phyloP scores from a whole-genome alignment of 2,329 filamentous ascomycete species.

The Pseudonectria buxi region DNA sequence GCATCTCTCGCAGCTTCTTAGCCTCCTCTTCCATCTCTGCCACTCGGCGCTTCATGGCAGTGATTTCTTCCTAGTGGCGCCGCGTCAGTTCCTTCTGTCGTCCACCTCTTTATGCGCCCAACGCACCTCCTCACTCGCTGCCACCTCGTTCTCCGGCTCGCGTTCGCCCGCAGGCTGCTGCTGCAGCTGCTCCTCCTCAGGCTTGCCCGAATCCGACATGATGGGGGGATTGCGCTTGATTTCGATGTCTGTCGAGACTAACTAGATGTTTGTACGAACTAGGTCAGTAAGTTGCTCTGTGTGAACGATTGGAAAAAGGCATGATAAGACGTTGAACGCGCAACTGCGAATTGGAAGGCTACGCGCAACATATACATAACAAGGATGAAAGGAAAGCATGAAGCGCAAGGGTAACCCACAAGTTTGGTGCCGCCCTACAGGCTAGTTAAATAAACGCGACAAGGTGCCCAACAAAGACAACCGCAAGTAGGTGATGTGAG shows the following conservation, averaged over 20 bases:
- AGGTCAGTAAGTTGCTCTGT: conserved; percentile 7
- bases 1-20: conserved; percentile 80
- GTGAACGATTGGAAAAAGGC: not conserved
- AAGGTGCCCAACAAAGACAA: no score
- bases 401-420: no score
- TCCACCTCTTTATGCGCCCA: conserved; percentile 24
- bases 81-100: conserved; percentile 26
- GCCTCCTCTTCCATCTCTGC: conserved; percentile 90
- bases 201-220: conserved; percentile 29
- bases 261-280: conserved; percentile 1
- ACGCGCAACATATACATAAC: no score
- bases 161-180: conserved; percentile 21
- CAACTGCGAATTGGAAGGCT: no score
- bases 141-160: conserved; percentile 25
- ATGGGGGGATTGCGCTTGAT: conserved; percentile 3
- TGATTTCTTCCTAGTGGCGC: conserved; percentile 63
- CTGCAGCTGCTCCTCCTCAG: no score
- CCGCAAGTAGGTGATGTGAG: no score
- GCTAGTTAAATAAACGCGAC: no score
- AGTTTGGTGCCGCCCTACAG: no score
- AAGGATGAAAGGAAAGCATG: no score
- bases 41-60: conserved; percentile 78
- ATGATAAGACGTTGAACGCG: not conserved
- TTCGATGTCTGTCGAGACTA: conserved; percentile 1
- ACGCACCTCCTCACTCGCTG: conserved; percentile 31